phyloP scores from a whole-genome alignment of 768 basidiomycete species.

The Multifurca ochricompacta region DNA sequence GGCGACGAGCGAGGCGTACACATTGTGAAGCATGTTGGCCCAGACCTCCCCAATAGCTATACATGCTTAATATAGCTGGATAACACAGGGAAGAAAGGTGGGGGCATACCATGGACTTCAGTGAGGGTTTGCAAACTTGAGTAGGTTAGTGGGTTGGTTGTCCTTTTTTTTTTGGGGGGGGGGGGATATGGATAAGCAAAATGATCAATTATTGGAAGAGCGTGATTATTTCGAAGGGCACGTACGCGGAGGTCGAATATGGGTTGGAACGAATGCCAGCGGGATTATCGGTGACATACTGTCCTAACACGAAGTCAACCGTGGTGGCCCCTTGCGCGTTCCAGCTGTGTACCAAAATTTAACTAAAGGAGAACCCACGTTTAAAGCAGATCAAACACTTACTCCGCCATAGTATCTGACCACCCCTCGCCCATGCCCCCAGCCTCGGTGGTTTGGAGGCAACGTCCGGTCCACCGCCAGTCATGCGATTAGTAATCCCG shows the following conservation, averaged over 20 bases:
- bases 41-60: constrained; percentile 51
- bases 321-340: constrained; percentile 33
- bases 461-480: constrained; percentile 50
- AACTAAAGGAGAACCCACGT: constrained; percentile 13
- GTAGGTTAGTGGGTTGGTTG: constrained; percentile 40
- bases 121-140: constrained; percentile 30
- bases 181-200: neutral
- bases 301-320: constrained; percentile 34
- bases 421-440: constrained; percentile 67
- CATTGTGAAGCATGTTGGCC: constrained; percentile 37
- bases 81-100: neutral
- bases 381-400: neutral
- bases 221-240: constrained; percentile 25
- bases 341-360: constrained; percentile 22
- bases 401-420: constrained; percentile 39
- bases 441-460: constrained; percentile 54
- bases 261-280: constrained; percentile 50
- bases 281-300: constrained; percentile 44
- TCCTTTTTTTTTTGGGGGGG: constrained; percentile 3
- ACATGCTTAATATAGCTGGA: neutral
- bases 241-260: constrained; percentile 47
- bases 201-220: constrained; percentile 17
- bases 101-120: constrained; percentile 39
- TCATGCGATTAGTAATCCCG: constrained; percentile 34
- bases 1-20: constrained; percentile 27